A percentile compares a stretch with the other conserved stretches of the same genome.
These are phyloP conservation scores for Phytophthora syringae DNA, from an alignment of 352 stramenopile genomes.

Conservation along the genomic window DNA sequence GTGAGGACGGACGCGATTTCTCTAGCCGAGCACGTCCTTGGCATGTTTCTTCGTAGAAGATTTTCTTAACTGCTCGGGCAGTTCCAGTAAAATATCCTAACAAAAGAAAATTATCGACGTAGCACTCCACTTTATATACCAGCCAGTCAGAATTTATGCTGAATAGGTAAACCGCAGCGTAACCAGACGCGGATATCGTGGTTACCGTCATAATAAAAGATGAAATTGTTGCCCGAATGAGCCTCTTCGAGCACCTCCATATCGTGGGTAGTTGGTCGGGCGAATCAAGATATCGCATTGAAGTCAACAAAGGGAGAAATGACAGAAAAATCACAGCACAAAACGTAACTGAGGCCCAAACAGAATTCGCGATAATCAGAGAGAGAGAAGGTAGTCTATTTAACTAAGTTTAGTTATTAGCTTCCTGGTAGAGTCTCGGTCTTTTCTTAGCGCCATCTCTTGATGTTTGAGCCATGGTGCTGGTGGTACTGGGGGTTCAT, in stretches of 20 bases:
- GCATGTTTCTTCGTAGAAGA: conserved; percentile 30
- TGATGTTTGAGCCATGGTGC: too few species aligned
- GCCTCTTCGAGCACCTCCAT: conserved; percentile 11
- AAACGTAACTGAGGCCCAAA: conserved; percentile 7
- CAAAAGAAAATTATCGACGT: conserved; percentile 10
- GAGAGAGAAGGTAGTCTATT: too few species aligned
- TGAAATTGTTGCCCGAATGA: not conserved
- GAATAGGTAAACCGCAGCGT: conserved; percentile 1
- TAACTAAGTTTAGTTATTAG: too few species aligned
- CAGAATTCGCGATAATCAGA: conserved; percentile 18
- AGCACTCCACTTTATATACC: conserved; percentile 20
- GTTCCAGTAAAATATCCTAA: conserved; percentile 29
- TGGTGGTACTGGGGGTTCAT: too few species aligned
- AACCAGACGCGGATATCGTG: conserved; percentile 6
- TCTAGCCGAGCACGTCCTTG: conserved; percentile 9
- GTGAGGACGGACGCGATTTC: not conserved
- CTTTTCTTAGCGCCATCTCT: too few species aligned
- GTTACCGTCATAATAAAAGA: conserved; percentile 11
- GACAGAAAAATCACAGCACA: conserved; percentile 8
- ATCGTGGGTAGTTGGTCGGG: not conserved
- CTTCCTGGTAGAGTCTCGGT: too few species aligned
- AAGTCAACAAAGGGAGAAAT: conserved; percentile 9
- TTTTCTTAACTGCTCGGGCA: conserved; percentile 10
- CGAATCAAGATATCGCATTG: conserved; percentile 7
- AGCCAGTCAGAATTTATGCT: not conserved